phyloP scores from a whole-genome alignment of 2,329 filamentous ascomycete species.

The Colletotrichum somersetense region DNA sequence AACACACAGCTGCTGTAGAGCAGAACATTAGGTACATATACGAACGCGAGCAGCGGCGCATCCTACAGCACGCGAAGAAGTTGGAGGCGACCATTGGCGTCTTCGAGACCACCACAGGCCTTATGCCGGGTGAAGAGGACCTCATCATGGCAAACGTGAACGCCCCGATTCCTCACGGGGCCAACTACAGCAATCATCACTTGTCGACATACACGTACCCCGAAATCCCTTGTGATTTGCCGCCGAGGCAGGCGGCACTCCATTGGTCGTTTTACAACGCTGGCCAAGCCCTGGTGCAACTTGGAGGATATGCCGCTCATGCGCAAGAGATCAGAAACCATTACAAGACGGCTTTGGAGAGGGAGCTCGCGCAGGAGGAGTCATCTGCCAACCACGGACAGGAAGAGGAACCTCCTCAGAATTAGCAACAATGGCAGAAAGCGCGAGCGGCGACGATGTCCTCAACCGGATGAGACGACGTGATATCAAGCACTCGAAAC shows the following conservation, averaged over 20 bases:
- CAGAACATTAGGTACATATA: conserved; percentile 52
- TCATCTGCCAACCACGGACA: background rate
- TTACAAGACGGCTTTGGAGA: conserved; percentile 44
- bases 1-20: conserved; percentile 48
- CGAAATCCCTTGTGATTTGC: conserved; percentile 4
- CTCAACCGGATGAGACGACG: background rate
- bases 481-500: background rate
- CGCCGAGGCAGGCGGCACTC: conserved; percentile 27
- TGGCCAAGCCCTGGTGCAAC: conserved; percentile 42
- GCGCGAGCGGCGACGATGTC: background rate
- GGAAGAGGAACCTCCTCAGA: background rate
- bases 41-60: conserved; percentile 50
- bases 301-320: conserved; percentile 44
- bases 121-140: conserved; percentile 15
- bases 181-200: conserved; percentile 19
- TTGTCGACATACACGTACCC: conserved; percentile 28
- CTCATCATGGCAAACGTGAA: conserved; percentile 25
- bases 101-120: conserved; percentile 13
- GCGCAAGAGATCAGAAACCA: conserved; percentile 43
- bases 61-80: conserved; percentile 44
- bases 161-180: conserved; percentile 16
- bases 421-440: background rate
- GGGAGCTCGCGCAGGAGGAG: conserved; percentile 42
- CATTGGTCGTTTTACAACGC: conserved; percentile 43
- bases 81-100: conserved; percentile 21